Conservation (phyloP, 352 stramenopile species). For the Phytophthora parvispora region DNA sequence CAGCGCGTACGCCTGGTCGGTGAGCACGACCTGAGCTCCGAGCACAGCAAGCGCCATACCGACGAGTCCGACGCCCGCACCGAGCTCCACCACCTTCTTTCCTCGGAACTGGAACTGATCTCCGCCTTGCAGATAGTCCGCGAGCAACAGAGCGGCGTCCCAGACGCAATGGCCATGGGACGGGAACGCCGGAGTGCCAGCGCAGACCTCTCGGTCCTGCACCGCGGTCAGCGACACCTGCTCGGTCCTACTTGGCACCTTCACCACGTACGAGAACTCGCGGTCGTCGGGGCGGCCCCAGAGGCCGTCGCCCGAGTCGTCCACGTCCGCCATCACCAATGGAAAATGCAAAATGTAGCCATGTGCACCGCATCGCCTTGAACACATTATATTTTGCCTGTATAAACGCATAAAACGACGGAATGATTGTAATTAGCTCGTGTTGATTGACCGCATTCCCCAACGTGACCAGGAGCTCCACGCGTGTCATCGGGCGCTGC, state of each 20-base stretch:
- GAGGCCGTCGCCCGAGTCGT: conserved; percentile 24
- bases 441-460: conserved; percentile 8
- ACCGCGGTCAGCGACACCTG: conserved; percentile 40
- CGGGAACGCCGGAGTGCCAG: conserved; percentile 44
- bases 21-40: conserved; percentile 51
- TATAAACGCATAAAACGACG: neutral
- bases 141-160: conserved; percentile 62
- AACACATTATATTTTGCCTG: too few relatives aligned
- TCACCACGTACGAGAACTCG: conserved; percentile 49
- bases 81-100: conserved; percentile 52
- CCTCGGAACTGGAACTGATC: conserved; percentile 12
- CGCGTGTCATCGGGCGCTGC: neutral
- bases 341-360: conserved; percentile 19
- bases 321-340: conserved; percentile 20
- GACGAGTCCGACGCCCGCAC: conserved; percentile 59
- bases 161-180: conserved; percentile 70
- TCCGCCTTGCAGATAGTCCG: conserved; percentile 55
- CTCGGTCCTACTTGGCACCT: neutral
- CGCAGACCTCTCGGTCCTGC: conserved; percentile 46
- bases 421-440: conserved; percentile 23
- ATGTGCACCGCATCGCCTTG: too few relatives aligned
- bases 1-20: conserved; percentile 62
- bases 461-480: neutral
- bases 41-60: conserved; percentile 60
- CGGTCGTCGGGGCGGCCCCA: conserved; percentile 45